These are phyloP conservation scores for Cenchrus purpureus DNA, from an alignment of 176 grass and related monocot genomes.

Conservation along the genomic window DNA sequence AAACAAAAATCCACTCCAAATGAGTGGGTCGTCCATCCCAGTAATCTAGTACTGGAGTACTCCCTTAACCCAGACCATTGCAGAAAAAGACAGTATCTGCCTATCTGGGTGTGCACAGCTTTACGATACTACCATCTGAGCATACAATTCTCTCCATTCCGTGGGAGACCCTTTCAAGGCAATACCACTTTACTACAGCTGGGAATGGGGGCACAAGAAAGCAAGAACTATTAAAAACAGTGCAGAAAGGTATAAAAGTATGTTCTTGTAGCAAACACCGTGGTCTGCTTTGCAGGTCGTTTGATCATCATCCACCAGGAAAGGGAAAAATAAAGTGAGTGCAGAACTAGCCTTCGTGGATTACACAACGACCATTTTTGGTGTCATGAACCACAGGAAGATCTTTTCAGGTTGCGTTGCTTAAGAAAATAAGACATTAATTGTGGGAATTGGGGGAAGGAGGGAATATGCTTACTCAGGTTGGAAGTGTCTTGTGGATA, in stretches of 20 bases:
- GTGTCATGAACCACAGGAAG: not conserved
- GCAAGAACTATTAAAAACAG: constrained; percentile 13
- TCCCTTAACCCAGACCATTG: not conserved
- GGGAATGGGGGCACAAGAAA: constrained; percentile 19
- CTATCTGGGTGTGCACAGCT: not conserved
- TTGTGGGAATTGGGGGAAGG: not conserved
- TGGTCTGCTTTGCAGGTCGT: not conserved
- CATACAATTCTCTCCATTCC: not conserved
- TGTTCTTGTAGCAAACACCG: constrained; percentile 4
- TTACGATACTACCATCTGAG: not conserved
- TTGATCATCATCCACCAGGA: not conserved
- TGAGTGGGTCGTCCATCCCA: not conserved
- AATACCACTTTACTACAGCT: not conserved
- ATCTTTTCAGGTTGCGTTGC: not conserved
- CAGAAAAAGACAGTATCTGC: not conserved
- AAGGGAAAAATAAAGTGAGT: not conserved
- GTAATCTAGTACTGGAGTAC: not conserved
- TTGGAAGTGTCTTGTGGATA: not conserved
- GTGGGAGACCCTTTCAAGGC: not conserved
- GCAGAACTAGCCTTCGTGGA: not conserved
- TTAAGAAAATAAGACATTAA: not conserved
- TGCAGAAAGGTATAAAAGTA: constrained; percentile 11
- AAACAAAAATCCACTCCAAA: not conserved
- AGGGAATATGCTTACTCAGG: no score
- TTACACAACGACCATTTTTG: not conserved